Evolutionary conservation across 352 stramenopile genomes (phyloP).

Genomic region (Globisporangium sylvaticum): DNA sequence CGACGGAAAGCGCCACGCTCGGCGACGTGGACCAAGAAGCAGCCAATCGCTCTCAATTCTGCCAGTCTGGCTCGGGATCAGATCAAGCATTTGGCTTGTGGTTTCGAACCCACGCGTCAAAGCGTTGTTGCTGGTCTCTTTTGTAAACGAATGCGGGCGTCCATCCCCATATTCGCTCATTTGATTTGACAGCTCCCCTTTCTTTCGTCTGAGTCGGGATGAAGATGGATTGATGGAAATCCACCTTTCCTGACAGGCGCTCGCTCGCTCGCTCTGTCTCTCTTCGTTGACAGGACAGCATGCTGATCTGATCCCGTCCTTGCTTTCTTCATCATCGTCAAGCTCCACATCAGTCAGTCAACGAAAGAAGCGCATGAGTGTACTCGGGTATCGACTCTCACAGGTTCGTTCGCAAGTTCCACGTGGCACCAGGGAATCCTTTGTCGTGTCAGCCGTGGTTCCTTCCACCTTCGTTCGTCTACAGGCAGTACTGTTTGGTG

Average conservation of each 20-base stretch:
- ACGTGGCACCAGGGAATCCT: not conserved
- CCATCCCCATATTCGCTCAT: not conserved
- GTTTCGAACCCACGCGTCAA: not conserved
- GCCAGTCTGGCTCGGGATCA: not conserved
- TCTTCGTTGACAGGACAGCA: not conserved
- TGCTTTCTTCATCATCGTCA: not conserved
- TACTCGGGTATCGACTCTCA: not conserved
- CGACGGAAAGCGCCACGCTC: not conserved
- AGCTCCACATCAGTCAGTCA: not conserved
- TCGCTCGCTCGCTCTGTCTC: not conserved
- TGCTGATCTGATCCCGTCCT: not conserved
- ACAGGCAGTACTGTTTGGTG: conserved; percentile 67
- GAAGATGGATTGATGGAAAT: not conserved
- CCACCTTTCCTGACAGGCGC: not conserved
- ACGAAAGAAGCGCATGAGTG: not conserved
- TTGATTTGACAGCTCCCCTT: not conserved
- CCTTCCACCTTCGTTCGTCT: conserved; percentile 6
- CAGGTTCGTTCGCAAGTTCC: not conserved
- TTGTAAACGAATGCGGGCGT: not conserved
- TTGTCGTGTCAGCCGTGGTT: not conserved
- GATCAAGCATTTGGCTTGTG: not conserved
- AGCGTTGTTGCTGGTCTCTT: not conserved
- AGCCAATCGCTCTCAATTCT: not conserved
- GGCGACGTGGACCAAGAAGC: not conserved
- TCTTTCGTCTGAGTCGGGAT: not conserved